Evolutionary conservation across 169 alveolate genomes (phyloP).

Genomic region (Cryptosporidium viatorum): DNA sequence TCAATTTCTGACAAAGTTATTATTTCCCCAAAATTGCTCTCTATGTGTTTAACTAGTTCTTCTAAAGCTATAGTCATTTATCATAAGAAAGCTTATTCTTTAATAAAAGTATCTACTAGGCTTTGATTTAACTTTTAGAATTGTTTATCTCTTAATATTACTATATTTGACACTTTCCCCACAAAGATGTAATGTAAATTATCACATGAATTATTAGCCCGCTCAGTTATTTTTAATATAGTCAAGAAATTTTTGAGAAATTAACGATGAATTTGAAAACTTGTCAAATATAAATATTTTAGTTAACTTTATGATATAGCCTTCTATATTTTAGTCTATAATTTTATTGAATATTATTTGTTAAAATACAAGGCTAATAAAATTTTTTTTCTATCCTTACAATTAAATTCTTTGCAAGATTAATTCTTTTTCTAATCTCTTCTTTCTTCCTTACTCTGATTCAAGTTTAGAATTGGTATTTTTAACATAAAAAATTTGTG

Average conservation of each 20-base stretch:
- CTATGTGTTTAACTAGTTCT: slow-evolving; percentile 16
- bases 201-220: neutral
- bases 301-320: neutral
- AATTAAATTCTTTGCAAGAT: no score
- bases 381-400: neutral
- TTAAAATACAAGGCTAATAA: neutral
- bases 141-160: neutral
- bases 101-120: neutral
- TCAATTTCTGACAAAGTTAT: slow-evolving; percentile 21
- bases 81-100: neutral
- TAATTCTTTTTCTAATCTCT: neutral
- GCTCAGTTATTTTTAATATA: neutral
- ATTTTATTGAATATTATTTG: neutral
- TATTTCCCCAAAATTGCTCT: slow-evolving; percentile 3
- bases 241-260: no score
- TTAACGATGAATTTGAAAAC: neutral
- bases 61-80: neutral
- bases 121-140: neutral
- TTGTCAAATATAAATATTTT: no score
- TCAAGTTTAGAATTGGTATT: neutral
- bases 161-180: neutral
- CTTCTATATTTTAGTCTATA: neutral
- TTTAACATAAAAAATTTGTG: neutral
- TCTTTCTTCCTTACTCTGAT: neutral
- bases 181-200: neutral